Evolutionary conservation across 495 filamentous ascomycete genomes (phyloP).

Genomic region (Penicillium roqueforti): DNA sequence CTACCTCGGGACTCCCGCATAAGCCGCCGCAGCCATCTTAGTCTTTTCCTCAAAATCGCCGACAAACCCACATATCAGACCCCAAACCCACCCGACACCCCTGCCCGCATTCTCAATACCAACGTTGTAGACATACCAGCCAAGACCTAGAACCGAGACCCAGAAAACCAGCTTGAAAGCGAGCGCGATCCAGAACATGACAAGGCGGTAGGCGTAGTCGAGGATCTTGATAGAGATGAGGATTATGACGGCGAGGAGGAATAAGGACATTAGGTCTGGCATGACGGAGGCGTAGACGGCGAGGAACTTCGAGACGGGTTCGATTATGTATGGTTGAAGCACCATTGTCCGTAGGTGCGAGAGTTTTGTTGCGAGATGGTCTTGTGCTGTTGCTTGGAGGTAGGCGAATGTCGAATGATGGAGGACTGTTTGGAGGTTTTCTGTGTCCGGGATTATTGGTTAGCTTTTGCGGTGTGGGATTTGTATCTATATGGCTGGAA

Average conservation of each 20-base stretch:
- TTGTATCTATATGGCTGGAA: not conserved
- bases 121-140: constrained; percentile 55
- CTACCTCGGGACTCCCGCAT: constrained; percentile 6
- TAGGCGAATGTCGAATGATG: constrained; percentile 22
- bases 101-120: constrained; percentile 57
- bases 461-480: not conserved
- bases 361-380: constrained; percentile 28
- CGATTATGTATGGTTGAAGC: constrained; percentile 39
- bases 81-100: constrained; percentile 55
- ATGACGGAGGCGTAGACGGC: constrained; percentile 43
- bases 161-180: constrained; percentile 57
- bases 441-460: constrained; percentile 1
- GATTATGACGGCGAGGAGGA: constrained; percentile 52
- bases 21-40: constrained; percentile 20
- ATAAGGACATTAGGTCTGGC: constrained; percentile 58
- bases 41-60: constrained; percentile 42
- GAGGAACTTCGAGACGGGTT: constrained; percentile 46
- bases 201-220: constrained; percentile 58
- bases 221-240: constrained; percentile 63
- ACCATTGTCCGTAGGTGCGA: constrained; percentile 35
- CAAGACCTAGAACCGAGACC: constrained; percentile 45
- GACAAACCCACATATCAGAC: constrained; percentile 53
- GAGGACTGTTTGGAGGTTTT: constrained; percentile 29
- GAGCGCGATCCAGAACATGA: constrained; percentile 71
- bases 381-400: constrained; percentile 16